Evolutionary conservation across 1,284 basidiomycete species (phyloP), one percentile per base, ranked within the genome.

Genomic region (Apiotrichum gracile): DNA sequence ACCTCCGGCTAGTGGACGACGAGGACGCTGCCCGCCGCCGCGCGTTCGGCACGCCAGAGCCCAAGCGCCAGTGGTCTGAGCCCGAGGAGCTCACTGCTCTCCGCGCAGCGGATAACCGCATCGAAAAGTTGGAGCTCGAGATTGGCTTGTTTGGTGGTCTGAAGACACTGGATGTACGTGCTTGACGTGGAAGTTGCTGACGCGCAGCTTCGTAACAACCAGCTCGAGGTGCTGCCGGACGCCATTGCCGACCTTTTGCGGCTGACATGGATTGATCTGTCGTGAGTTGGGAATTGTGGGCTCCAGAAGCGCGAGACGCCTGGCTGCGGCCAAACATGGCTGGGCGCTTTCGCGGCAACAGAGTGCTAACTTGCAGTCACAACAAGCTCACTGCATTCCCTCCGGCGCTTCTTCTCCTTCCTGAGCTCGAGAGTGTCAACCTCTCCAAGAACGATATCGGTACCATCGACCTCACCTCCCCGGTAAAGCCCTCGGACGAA

Each of bases 71-170:
- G 29, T 69, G 66, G 67, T 50, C 54, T 16, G 73, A 76, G 54
- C 67, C 69, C 31, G 73, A 71, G 53, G 74, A 76, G 52, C 43
- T 76, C 19, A 60, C 57, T 2, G 40, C 49, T 9, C 63, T 74
- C 45, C 63, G 58, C 44, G 70, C 68, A 12, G 56, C 59, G 13
- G 58, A 64, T 4, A 73, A 73, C 60, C 43, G 45, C 46, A 53
- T 76, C 19, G 55, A 47, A 33, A 52, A 52, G 37, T 27, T 76
- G 17, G 72, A 76, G n/a, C 47, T 57, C 21, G 71, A 74, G 50
- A 61, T 76, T 47, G 74, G 70, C 1, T 61, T 66, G 47, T 70
- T 76, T 61, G 74, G 72, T 2, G 71, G 68, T 3, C 51, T 76
- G 22, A 69, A 65, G 52, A 60, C 49, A 14, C 50, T 76, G 5